Evolutionary conservation across 768 basidiomycete species (phyloP), one percentile per base, ranked within the genome.

Genomic region (Lactarius psammicola): DNA sequence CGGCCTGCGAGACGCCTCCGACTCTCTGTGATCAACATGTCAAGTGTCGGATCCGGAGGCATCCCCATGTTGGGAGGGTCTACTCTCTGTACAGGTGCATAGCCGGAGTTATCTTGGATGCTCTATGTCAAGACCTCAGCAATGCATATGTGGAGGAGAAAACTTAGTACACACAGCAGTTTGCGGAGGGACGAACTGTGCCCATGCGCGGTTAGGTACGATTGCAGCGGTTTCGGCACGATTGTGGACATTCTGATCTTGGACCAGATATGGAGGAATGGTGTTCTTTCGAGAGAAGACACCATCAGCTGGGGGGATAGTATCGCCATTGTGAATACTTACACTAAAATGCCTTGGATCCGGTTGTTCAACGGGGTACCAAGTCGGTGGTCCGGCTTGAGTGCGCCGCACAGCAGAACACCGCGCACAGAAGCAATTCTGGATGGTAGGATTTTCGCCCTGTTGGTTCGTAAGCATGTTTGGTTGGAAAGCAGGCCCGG

Each of bases 1-100:
- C n/a, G 30, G 9, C 26, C 23, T 6, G 63, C 63, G 20, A 59
- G 4, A 51, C 49, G 63, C 51, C 49, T 56, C 6, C 58, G 49
- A n/a, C n/a, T 10, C 23, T 54, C 63, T 8, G 30, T 9, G 1
- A 28, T 56, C 20, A 56, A n/a, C 56, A 36, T 10, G 11, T 63
- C 56, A 23, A 44, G 30, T 26, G 20, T 1, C 31, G 44, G 62
- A 28, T 23, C n/a, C 33, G 26, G 15, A 10, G 26, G n/a, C 34
- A 11, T 9, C 28, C 1, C 17, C 10, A 11, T 26, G 18, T n/a
- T 36, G 4, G 55, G 2, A 62, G 31, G 42, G 38, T 38, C 36
- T 2, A 15, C 53, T 55, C 42, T 44, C 42, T 42, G 11, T 15
- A 10, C 28, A 10, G 34, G 38, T 18, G 20, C 28, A 4, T 56